phyloP scores from a whole-genome alignment of 2,329 filamentous ascomycete species.

The Phaeomoniella chlamydospora region DNA sequence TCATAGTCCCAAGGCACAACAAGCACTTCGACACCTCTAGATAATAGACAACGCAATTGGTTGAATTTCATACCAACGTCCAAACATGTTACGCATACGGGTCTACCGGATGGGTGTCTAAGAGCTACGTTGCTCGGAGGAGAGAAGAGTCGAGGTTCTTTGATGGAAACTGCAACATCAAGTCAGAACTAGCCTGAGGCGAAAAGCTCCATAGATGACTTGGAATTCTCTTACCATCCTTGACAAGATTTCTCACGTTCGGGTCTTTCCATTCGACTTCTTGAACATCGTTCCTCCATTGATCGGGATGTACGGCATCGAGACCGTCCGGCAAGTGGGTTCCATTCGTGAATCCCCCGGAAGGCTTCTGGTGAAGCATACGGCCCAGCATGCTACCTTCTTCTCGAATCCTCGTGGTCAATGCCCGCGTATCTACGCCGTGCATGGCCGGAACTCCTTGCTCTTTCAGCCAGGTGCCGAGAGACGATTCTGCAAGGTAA shows the following conservation, averaged over 20 bases:
- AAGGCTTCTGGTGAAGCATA: constrained; percentile 57
- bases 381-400: constrained; percentile 94
- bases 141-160: constrained; percentile 71
- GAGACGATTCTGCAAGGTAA: constrained; percentile 75
- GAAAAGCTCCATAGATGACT: background rate
- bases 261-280: constrained; percentile 79
- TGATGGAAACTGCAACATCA: constrained; percentile 65
- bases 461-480: constrained; percentile 93
- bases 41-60: constrained; percentile 84
- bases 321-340: constrained; percentile 19
- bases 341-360: constrained; percentile 19
- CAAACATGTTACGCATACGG: constrained; percentile 76
- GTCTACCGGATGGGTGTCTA: constrained; percentile 76
- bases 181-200: constrained; percentile 20
- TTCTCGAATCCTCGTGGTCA: constrained; percentile 88
- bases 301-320: constrained; percentile 15
- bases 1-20: constrained; percentile 96
- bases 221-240: constrained; percentile 65
- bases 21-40: constrained; percentile 81
- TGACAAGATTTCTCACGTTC: constrained; percentile 83
- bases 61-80: constrained; percentile 99
- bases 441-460: constrained; percentile 88
- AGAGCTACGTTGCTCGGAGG: constrained; percentile 57
- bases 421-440: constrained; percentile 79
- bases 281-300: constrained; percentile 53